phyloP scores from a whole-genome alignment of 306 rosid genomes.

The Malus fusca region DNA sequence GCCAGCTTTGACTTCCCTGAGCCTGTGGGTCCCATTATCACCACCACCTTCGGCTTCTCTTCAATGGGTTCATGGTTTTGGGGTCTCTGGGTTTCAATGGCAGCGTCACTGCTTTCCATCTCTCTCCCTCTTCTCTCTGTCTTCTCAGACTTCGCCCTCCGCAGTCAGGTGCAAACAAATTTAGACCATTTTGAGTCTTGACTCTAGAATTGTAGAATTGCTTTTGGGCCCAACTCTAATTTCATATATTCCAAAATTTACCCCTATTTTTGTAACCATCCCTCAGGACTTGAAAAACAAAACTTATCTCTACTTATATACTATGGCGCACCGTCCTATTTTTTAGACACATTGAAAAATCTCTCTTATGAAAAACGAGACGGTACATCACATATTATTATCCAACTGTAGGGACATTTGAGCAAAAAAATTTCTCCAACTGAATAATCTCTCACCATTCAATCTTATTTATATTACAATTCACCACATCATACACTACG shows the following conservation, averaged over 20 bases:
- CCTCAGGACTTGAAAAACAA: too few relatives aligned
- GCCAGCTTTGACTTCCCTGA: constrained; percentile 84
- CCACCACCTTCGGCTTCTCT: constrained; percentile 48
- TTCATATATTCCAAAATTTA: background rate
- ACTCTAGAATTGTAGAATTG: too few relatives aligned
- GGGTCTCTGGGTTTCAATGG: background rate
- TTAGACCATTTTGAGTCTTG: background rate
- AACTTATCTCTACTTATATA: too few relatives aligned
- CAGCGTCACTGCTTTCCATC: background rate
- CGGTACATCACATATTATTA: too few relatives aligned
- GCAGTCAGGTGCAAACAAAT: background rate
- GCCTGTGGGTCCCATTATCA: constrained; percentile 79
- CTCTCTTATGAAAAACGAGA: rapidly evolving
- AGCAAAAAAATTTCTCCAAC: too few relatives aligned
- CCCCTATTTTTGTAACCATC: too few relatives aligned
- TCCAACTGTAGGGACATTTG: rapidly evolving
- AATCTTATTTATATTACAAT: too few relatives aligned
- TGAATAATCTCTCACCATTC: too few relatives aligned
- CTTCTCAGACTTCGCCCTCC: background rate
- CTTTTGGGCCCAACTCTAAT: background rate
- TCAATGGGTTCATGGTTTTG: constrained; percentile 22
- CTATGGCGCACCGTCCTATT: rapidly evolving
- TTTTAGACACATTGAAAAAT: too few relatives aligned
- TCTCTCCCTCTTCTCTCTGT: background rate
- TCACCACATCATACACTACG: too few relatives aligned